Evolutionary conservation across 1,284 basidiomycete species (phyloP).

Genomic region (Pseudozyma flocculosa): DNA sequence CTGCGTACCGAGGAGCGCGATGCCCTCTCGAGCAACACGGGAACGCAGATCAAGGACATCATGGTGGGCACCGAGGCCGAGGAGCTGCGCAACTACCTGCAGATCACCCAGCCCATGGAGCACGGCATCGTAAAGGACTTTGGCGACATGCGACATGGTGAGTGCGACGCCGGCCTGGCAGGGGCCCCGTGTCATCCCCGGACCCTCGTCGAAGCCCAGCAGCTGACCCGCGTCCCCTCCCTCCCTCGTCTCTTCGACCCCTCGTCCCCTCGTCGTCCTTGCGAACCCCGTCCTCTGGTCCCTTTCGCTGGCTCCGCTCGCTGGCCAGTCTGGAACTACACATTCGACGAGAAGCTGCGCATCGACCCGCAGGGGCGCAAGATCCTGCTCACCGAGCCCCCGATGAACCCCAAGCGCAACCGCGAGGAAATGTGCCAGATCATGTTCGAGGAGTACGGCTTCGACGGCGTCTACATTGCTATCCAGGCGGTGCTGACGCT

Average conservation of each 20-base stretch:
- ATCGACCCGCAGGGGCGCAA: conserved; percentile 85
- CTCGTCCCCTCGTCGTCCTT: too few relatives aligned
- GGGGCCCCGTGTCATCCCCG: too few relatives aligned
- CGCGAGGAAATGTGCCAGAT: conserved; percentile 92
- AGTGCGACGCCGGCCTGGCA: neutral
- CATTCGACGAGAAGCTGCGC: conserved; percentile 91
- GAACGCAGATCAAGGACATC: conserved; percentile 72
- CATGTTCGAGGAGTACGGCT: conserved; percentile 99
- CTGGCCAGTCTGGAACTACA: conserved; percentile 90
- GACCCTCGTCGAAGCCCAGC: too few relatives aligned
- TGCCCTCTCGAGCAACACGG: conserved; percentile 63
- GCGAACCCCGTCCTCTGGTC: too few relatives aligned
- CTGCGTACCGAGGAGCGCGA: conserved; percentile 90
- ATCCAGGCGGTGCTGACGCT: conserved; percentile 98
- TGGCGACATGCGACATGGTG: conserved; percentile 88
- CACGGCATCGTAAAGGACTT: conserved; percentile 98
- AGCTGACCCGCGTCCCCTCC: too few relatives aligned
- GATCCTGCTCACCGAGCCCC: conserved; percentile 95
- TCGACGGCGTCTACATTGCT: conserved; percentile 92
- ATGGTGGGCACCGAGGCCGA: conserved; percentile 97
- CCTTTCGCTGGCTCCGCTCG: neutral
- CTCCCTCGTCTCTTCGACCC: neutral
- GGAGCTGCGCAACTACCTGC: conserved; percentile 88
- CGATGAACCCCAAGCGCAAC: conserved; percentile 96
- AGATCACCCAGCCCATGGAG: conserved; percentile 97